Percentiles rank a stretch among this genome's conserved stretches.
Evolutionary conservation across 495 filamentous ascomycete genomes (phyloP).

Genomic region (Geopyxis carbonaria): DNA sequence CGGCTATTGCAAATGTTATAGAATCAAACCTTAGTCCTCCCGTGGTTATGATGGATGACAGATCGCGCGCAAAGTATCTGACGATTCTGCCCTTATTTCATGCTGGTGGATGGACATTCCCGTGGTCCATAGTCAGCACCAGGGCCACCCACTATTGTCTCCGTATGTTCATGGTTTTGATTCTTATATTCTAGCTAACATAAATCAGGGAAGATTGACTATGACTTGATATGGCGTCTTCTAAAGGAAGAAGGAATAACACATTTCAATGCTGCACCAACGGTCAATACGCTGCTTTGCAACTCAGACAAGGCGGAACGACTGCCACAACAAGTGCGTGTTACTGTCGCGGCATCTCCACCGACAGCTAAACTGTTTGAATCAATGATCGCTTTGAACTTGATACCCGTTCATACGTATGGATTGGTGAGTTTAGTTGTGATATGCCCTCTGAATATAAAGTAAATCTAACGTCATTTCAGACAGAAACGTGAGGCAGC

Average conservation of each 20-base stretch:
- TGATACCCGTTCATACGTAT: conserved; percentile 87
- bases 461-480: not conserved
- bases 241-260: conserved; percentile 72
- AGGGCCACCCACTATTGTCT: conserved; percentile 89
- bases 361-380: conserved; percentile 80
- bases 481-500: conserved; percentile 21
- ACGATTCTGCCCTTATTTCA: conserved; percentile 44
- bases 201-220: conserved; percentile 56
- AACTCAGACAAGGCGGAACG: conserved; percentile 49
- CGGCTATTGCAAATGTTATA: conserved; percentile 65
- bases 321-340: conserved; percentile 55
- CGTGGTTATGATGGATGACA: not conserved
- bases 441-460: not conserved
- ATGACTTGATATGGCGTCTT: conserved; percentile 74
- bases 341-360: conserved; percentile 84
- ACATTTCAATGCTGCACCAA: conserved; percentile 91
- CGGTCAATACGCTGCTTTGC: conserved; percentile 88
- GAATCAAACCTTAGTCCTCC: conserved; percentile 54
- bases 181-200: too few species aligned
- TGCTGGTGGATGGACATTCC: conserved; percentile 76
- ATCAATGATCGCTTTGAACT: conserved; percentile 73
- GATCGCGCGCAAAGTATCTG: conserved; percentile 16
- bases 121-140: conserved; percentile 78
- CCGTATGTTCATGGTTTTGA: conserved; percentile 28
- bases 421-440: conserved; percentile 37